These are phyloP conservation scores for Lentinus brumalis DNA, from an alignment of 768 basidiomycete genomes.

Conservation along the genomic window DNA sequence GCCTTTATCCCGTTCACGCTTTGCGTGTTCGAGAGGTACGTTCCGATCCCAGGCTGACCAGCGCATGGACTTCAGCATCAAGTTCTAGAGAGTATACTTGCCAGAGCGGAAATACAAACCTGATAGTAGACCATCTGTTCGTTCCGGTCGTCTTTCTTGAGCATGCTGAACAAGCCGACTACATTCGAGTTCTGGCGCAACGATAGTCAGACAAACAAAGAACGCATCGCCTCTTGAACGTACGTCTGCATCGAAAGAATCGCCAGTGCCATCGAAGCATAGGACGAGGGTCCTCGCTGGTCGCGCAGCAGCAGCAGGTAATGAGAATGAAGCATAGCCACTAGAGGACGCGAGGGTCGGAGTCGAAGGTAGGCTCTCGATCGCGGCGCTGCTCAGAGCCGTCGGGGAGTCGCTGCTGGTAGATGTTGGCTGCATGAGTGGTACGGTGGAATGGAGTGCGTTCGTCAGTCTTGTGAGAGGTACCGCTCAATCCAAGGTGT, in stretches of 20 bases:
- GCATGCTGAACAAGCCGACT: constrained; percentile 65
- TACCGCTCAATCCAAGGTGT: too few species aligned
- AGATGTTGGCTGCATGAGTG: too few species aligned
- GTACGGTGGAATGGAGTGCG: too few species aligned
- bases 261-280: constrained; percentile 69
- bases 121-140: constrained; percentile 79
- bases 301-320: constrained; percentile 19
- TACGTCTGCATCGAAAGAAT: constrained; percentile 70
- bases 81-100: too few species aligned
- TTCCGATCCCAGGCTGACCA: constrained; percentile 68
- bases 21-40: constrained; percentile 64
- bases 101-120: constrained; percentile 32
- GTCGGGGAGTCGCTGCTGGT: too few species aligned
- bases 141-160: constrained; percentile 63
- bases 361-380: too few species aligned
- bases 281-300: constrained; percentile 57
- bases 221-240: constrained; percentile 12
- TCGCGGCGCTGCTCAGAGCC: too few species aligned
- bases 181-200: constrained; percentile 30
- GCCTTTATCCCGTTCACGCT: constrained; percentile 55
- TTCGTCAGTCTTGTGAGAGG: too few species aligned
- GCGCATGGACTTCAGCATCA: not conserved
- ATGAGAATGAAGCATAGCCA: too few species aligned
- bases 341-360: too few species aligned
- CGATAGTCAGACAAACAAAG: not conserved